These are phyloP conservation scores for Lablab purpureus DNA, from an alignment of 306 rosid genomes.

Conservation along the genomic window DNA sequence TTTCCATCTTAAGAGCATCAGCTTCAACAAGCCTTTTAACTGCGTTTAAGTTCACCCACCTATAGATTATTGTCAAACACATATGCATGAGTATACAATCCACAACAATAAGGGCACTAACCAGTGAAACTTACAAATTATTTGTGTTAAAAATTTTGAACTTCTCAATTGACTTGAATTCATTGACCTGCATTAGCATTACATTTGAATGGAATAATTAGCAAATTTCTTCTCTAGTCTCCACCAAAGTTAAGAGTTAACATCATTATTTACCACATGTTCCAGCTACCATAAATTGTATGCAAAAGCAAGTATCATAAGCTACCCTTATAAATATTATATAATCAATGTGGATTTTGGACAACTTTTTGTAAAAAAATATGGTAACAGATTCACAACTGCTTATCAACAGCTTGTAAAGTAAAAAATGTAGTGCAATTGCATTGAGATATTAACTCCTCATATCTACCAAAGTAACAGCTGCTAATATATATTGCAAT, in stretches of 20 bases:
- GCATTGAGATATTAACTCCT: conserved; percentile 26
- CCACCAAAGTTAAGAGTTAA: conserved; percentile 27
- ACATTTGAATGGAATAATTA: conserved; percentile 38
- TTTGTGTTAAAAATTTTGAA: conserved; percentile 99
- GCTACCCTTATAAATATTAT: not conserved
- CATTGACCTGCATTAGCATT: conserved; percentile 70
- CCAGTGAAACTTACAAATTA: conserved; percentile 73
- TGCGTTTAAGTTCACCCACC: conserved; percentile 97
- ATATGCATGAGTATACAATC: conserved; percentile 21
- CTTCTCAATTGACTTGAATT: conserved; percentile 97
- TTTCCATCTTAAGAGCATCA: conserved; percentile 96
- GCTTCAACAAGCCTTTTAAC: conserved; percentile 89
- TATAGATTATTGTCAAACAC: conserved; percentile 54
- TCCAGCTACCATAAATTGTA: conserved; percentile 24
- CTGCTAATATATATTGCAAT: conserved; percentile 14
- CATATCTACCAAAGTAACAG: conserved; percentile 14
- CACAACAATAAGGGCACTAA: conserved; percentile 25
- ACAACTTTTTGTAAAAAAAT: not conserved
- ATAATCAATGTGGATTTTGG: conserved; percentile 23
- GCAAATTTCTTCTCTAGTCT: conserved; percentile 22
- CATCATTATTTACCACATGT: conserved; percentile 22
- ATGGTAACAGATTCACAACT: not conserved
- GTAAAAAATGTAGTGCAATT: conserved; percentile 17
- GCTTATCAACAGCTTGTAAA: not conserved
- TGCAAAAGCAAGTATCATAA: conserved; percentile 12